Evolutionary conservation across 352 stramenopile species (phyloP), one percentile per base, ranked within the genome.

Genomic region (Phytophthora rubi): DNA sequence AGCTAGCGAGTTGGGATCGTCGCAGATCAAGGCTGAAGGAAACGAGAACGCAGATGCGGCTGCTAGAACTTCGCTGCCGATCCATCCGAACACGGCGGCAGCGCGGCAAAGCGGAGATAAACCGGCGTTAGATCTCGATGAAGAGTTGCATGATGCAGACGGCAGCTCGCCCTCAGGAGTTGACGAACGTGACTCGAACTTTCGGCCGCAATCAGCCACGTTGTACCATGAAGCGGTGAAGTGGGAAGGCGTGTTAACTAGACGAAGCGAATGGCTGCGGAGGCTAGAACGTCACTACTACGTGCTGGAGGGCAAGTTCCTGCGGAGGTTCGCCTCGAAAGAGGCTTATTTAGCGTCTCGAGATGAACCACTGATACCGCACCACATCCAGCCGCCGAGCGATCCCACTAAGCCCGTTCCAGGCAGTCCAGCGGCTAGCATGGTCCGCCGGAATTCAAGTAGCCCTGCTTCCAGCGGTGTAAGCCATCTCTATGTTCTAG

Each of bases 261-360:
- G 86, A 67, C 82, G 88, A 49, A 94, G 85, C 61, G 89, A 96
- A 59, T 96, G 89, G 89, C 58, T 96, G 51, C 80, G 89, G 32
- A 83, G 88, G 33, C 63, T 94, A 51, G 89, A 96, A 53, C 90
- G 91, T 30, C 88, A 95, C 53, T 96, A 94, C 49, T 96, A 95
- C 62, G 89, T 96, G 39, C 61, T 96, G 26, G 85, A 94, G 62
- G 88, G 87, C 37, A 96, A 94, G 62, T 93, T 90, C 47, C 70
- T 96, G n/a, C 76, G 88, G 26, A 84, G 88, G 23, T 96, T 94
- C 42, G 80, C 86, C 4, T 94, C 88, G 7, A 96, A 96, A 74
- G 86, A 94, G 54, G 87, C 88, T 23, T 96, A 94, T 64, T 64
- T 94, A 59, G 75, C 87, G 9, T 92, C 88, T 26, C 80, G 85